These are phyloP conservation scores for Mrakia blollopis DNA, from an alignment of 768 basidiomycete genomes.

Conservation along the genomic window DNA sequence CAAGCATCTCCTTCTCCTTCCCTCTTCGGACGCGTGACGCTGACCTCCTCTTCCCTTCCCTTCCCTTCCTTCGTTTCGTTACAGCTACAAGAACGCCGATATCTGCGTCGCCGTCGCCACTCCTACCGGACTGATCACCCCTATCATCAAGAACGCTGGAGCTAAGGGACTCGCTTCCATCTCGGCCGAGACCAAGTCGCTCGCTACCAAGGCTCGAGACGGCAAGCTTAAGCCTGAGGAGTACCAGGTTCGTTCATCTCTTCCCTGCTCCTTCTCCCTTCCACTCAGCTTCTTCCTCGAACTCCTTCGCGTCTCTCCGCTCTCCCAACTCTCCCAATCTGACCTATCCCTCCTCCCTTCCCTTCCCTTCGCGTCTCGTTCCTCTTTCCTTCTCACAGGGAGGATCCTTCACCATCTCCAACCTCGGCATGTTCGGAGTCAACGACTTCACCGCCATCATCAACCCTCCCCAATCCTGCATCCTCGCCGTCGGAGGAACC, in stretches of 20 bases:
- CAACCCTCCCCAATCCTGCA: slow-evolving; percentile 97
- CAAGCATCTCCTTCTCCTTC: not conserved
- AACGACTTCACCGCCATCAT: slow-evolving; percentile 97
- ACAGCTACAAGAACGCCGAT: slow-evolving; percentile 88
- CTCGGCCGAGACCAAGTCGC: slow-evolving; percentile 81
- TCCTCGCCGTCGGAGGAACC: slow-evolving; percentile 88
- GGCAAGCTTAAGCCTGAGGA: slow-evolving; percentile 91
- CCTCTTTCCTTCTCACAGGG: slow-evolving; percentile 53
- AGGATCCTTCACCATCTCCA: slow-evolving; percentile 97
- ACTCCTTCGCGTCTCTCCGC: not conserved
- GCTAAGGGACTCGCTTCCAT: slow-evolving; percentile 88
- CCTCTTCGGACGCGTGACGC: not conserved
- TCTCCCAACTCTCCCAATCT: not conserved
- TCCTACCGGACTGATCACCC: slow-evolving; percentile 90
- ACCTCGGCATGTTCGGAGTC: slow-evolving; percentile 96
- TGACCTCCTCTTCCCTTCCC: not conserved
- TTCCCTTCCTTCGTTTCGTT: not conserved
- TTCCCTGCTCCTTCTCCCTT: not conserved
- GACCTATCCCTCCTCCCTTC: not conserved
- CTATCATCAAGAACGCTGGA: slow-evolving; percentile 90
- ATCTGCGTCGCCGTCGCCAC: slow-evolving; percentile 97
- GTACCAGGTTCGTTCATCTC: slow-evolving; percentile 66
- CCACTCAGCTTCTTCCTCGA: not conserved
- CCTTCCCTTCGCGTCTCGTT: not conserved
- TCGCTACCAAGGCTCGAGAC: slow-evolving; percentile 93